phyloP scores from a whole-genome alignment of 2,329 filamentous ascomycete species.

The Ceratocystiopsis minuta region DNA sequence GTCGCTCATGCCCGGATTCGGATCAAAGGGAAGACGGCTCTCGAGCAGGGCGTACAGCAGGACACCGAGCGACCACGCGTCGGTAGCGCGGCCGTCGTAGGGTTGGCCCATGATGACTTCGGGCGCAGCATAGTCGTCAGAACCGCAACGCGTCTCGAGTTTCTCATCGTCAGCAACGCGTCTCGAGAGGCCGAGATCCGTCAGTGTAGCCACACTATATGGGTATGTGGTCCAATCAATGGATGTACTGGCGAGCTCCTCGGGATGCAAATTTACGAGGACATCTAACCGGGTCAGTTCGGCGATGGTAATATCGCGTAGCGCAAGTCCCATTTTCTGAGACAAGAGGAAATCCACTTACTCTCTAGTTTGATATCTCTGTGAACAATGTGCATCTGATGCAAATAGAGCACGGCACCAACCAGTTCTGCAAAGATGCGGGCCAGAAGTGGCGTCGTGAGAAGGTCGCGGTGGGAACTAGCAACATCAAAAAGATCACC shows the following conservation, averaged over 20 bases:
- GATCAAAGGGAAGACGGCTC: slow-evolving; percentile 83
- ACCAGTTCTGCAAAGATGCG: slow-evolving; percentile 84
- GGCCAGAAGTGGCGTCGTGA: slow-evolving; percentile 53
- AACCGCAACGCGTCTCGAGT: slow-evolving; percentile 84
- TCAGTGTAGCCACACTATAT: slow-evolving; percentile 70
- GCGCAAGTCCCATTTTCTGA: not conserved
- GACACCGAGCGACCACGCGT: slow-evolving; percentile 91
- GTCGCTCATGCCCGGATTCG: slow-evolving; percentile 63
- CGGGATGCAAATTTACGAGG: slow-evolving; percentile 63
- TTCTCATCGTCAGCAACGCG: slow-evolving; percentile 73
- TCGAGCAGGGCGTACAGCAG: slow-evolving; percentile 86
- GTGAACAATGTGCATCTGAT: slow-evolving; percentile 74
- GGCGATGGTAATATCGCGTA: too few relatives aligned
- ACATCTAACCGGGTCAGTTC: slow-evolving; percentile 43
- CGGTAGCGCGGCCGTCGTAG: slow-evolving; percentile 81
- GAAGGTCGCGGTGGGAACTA: slow-evolving; percentile 47
- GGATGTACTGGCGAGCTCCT: slow-evolving; percentile 43
- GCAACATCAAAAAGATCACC: slow-evolving; percentile 92
- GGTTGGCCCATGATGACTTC: slow-evolving; percentile 91
- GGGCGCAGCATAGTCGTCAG: slow-evolving; percentile 90
- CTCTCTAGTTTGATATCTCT: slow-evolving; percentile 94
- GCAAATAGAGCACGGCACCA: slow-evolving; percentile 69
- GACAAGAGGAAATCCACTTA: slow-evolving; percentile 25
- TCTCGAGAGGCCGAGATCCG: slow-evolving; percentile 78
- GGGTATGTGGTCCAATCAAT: slow-evolving; percentile 60